Base-by-base conservation (phyloP, 2,329 filamentous ascomycete genomes). In the Pseudogymnoascus sp. region DNA sequence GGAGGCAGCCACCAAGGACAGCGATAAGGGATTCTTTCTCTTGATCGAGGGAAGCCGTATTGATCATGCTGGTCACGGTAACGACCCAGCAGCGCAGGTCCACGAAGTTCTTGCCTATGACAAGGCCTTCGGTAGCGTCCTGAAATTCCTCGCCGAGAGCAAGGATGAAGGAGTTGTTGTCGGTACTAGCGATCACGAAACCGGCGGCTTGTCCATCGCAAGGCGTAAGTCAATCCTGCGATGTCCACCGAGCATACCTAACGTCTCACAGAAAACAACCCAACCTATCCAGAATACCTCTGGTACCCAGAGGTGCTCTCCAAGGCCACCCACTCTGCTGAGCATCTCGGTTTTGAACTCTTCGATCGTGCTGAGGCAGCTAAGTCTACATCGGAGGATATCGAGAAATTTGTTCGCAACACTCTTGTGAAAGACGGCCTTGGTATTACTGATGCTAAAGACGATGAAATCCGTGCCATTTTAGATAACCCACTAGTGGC, bases 21-120 rank as follows among this genome's bases (percentile, higher is more conserved):
- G 85, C 66, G 91, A 97, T 43, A 87, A 96, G 75, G 95, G 95
- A 3, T 99, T 97, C 80, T 99, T 99, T 77, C 80, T 99, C 69
- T 96, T 99, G 93, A 96, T 99, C 65, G 95, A 99, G 76, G 95
- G 93, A 3, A 96, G 91, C 70, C 84, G 95, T 43, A 97, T 99
- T 70, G 95, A 99, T 72, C 95, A 99, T 73, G 93, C 95, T 3
- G 95, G 92, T 5, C 90, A 95, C 73, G 84, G 84, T 66, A 95
- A 95, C 69, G 90, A 95, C 69, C 90, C 90, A 0, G 90, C 88
- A 8, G 89, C 90, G 0, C 90, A 95, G 72, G 90, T 93, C 9
- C 88, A 90, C 69, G 95, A 99, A 76, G 93, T 99, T 0, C 80
- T 97, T n/a, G 93, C 92, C 61, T 99, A 96, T 71, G 95, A 99